A percentile compares a stretch with the other conserved stretches of the same genome.
Conservation (phyloP, 2,329 filamentous ascomycete species). For the Cladobotryum protrusum region DNA sequence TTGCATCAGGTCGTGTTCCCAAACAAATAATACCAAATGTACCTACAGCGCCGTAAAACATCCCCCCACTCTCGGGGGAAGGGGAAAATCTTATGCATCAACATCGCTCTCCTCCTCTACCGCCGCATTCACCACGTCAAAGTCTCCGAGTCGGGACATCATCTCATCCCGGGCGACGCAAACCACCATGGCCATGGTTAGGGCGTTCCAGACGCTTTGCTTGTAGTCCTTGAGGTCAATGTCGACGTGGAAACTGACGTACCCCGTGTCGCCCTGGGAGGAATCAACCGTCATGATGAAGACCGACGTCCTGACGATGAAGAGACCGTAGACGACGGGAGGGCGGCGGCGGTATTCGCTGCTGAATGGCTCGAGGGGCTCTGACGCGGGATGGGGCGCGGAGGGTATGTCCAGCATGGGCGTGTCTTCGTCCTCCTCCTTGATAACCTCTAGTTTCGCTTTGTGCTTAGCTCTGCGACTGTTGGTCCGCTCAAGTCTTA, state of each 20-base stretch:
- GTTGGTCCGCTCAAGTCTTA: background rate
- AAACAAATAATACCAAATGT: background rate
- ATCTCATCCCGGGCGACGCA: conserved; percentile 37
- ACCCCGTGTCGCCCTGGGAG: conserved; percentile 27
- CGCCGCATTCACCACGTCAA: conserved; percentile 23
- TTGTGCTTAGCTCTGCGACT: background rate
- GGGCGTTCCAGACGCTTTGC: conserved; percentile 40
- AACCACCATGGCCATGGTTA: conserved; percentile 35
- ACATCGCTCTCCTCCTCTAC: conserved; percentile 30
- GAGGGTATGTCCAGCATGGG: conserved; percentile 7
- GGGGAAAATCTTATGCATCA: conserved; percentile 24
- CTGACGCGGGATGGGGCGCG: background rate
- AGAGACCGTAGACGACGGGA: conserved; percentile 39
- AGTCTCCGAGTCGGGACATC: conserved; percentile 28
- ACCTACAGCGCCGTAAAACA: background rate
- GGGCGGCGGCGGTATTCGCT: conserved; percentile 24
- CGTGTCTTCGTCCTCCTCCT: conserved; percentile 8
- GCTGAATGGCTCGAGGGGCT: background rate
- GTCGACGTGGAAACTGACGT: conserved; percentile 39
- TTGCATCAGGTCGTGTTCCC: background rate
- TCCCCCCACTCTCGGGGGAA: background rate
- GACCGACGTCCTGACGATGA: conserved; percentile 34
- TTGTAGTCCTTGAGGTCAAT: conserved; percentile 32
- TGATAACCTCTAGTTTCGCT: background rate
- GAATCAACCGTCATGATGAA: conserved; percentile 36